These are phyloP conservation scores for Blastobotrys apis DNA, from an alignment of 1,139 yeast genomes.

Conservation along the genomic window DNA sequence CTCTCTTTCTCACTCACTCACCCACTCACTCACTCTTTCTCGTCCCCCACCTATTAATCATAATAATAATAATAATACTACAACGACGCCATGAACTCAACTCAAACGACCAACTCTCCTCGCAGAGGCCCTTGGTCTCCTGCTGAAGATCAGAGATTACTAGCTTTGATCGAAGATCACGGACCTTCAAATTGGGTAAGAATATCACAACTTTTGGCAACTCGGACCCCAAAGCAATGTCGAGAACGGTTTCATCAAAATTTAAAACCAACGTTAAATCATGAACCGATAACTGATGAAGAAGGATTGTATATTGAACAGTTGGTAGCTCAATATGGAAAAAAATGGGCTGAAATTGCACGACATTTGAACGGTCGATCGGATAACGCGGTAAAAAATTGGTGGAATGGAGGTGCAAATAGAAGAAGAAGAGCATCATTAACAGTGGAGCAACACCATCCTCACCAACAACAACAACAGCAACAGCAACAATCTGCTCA, in stretches of 20 bases:
- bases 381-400: conserved; percentile 88
- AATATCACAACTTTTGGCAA: conserved; percentile 65
- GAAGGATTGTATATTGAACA: conserved; percentile 81
- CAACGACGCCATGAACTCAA: not conserved
- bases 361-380: conserved; percentile 81
- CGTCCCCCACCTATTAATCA: not conserved
- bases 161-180: conserved; percentile 63
- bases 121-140: conserved; percentile 88
- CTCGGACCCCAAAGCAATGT: conserved; percentile 89
- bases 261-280: conserved; percentile 76
- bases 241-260: conserved; percentile 91
- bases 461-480: conserved; percentile 15
- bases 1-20: conserved; percentile 1
- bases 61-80: not conserved
- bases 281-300: conserved; percentile 77
- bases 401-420: conserved; percentile 96
- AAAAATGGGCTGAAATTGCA: conserved; percentile 93
- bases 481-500: conserved; percentile 16
- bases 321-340: conserved; percentile 74
- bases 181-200: conserved; percentile 94
- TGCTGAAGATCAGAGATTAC: conserved; percentile 68
- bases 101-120: conserved; percentile 18
- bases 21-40: not conserved
- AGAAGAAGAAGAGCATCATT: conserved; percentile 57
- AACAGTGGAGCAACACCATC: conserved; percentile 17